Evolutionary conservation across 805 yeast genomes (phyloP).

Genomic region (Candida ipomoeae): DNA sequence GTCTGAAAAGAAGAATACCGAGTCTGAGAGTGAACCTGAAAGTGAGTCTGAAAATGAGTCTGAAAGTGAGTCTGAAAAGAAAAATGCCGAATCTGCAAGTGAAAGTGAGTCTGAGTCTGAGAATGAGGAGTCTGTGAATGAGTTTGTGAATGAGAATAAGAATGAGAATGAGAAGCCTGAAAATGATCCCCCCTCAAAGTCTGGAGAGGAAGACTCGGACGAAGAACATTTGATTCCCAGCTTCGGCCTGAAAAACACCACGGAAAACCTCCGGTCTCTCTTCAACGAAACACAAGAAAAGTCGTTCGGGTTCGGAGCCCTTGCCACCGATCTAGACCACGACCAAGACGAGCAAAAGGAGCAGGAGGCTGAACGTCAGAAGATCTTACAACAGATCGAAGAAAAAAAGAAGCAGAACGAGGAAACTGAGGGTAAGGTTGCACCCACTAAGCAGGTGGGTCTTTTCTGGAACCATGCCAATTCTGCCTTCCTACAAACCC

Average conservation of each 20-base stretch:
- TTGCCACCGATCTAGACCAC: conserved; percentile 21
- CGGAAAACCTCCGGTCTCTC: conserved; percentile 60
- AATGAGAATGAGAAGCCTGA: conserved; percentile 15
- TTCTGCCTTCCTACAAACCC: conserved; percentile 85
- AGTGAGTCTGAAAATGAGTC: background rate
- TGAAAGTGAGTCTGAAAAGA: conserved; percentile 17
- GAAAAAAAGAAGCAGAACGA: conserved; percentile 29
- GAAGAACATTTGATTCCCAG: conserved; percentile 52
- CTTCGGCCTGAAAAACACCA: conserved; percentile 45
- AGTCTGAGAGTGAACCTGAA: background rate
- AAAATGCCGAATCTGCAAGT: no score
- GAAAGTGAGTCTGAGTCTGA: background rate
- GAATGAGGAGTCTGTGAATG: background rate
- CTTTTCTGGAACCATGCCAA: conserved; percentile 79
- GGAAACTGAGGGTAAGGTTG: conserved; percentile 22
- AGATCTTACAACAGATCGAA: conserved; percentile 29
- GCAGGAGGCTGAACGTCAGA: conserved; percentile 18
- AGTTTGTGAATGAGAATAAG: no score
- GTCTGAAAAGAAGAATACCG: background rate
- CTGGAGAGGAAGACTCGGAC: background rate
- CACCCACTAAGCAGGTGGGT: conserved; percentile 29
- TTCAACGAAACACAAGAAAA: conserved; percentile 39
- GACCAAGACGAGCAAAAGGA: conserved; percentile 5
- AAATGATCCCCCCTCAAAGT: conserved; percentile 1
- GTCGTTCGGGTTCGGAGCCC: conserved; percentile 39